A percentile compares a stretch with the other conserved stretches of the same genome.
Evolutionary conservation across 306 rosid genomes (phyloP).

Genomic region (Acmispon strigosus): DNA sequence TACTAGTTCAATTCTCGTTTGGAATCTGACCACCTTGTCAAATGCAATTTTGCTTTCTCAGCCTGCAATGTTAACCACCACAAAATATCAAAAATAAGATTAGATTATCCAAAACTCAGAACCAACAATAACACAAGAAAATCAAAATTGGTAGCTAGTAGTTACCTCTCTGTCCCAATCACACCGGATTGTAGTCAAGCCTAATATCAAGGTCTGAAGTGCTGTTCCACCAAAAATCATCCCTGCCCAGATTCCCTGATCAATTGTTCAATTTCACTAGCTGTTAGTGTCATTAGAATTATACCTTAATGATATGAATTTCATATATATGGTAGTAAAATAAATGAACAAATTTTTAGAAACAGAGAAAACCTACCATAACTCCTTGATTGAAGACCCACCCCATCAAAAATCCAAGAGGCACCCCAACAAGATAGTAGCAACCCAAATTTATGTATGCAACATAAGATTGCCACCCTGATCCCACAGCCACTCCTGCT

Average conservation of each 20-base stretch:
- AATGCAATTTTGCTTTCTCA: conserved; percentile 33
- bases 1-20: conserved; percentile 11
- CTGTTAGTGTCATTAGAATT: too few relatives aligned
- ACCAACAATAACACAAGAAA: neutral
- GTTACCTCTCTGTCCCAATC: conserved; percentile 75
- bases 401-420: conserved; percentile 64
- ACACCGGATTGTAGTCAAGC: conserved; percentile 45
- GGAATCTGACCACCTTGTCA: conserved; percentile 34
- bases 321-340: neutral
- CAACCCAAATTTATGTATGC: conserved; percentile 83
- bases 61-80: conserved; percentile 43
- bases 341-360: neutral
- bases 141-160: neutral
- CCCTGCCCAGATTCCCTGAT: conserved; percentile 78
- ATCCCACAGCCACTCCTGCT: conserved; percentile 85
- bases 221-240: conserved; percentile 92
- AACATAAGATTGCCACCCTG: conserved; percentile 85
- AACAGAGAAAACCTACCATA: conserved; percentile 36
- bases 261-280: neutral
- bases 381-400: conserved; percentile 66
- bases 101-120: neutral
- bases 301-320: neutral
- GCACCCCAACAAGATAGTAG: conserved; percentile 71
- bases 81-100: neutral
- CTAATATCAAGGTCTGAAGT: conserved; percentile 53